These are phyloP conservation scores for Backusella australiensis DNA, from an alignment of 192 early-diverging fungal genomes.

Conservation along the genomic window DNA sequence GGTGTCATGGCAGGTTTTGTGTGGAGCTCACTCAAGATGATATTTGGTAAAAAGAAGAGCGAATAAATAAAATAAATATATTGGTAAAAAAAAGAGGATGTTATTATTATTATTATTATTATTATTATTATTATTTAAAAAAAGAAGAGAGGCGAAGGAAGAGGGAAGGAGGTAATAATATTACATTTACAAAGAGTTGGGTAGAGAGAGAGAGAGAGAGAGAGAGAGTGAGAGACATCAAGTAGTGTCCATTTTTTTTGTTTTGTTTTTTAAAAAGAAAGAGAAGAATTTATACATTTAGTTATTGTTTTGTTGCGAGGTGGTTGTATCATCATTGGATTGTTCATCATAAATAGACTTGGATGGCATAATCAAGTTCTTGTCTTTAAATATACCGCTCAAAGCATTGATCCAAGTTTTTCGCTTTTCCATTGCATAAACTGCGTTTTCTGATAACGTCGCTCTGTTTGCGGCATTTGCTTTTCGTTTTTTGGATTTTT, in stretches of 20 bases:
- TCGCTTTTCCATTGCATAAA: slow-evolving; percentile 66
- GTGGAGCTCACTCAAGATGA: slow-evolving; percentile 17
- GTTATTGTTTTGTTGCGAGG: neutral
- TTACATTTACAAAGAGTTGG: neutral
- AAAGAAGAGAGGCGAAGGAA: neutral
- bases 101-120: neutral
- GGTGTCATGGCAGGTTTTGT: slow-evolving; percentile 32
- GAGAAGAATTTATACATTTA: neutral
- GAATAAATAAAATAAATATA: slow-evolving; percentile 9
- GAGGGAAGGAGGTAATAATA: neutral
- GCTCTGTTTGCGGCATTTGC: slow-evolving; percentile 44
- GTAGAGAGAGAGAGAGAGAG: neutral
- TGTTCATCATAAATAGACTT: slow-evolving; percentile 24
- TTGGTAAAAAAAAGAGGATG: neutral
- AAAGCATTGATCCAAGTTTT: slow-evolving; percentile 65
- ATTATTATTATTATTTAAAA: slow-evolving; percentile 6
- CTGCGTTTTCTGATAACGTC: slow-evolving; percentile 64
- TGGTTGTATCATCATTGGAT: neutral
- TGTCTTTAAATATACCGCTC: slow-evolving; percentile 43
- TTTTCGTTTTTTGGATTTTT: slow-evolving; percentile 74
- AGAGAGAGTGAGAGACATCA: neutral
- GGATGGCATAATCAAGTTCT: slow-evolving; percentile 29
- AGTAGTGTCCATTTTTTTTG: neutral
- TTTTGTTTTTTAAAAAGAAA: neutral
- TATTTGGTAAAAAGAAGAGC: slow-evolving; percentile 26